These are phyloP conservation scores for Neocucurbitaria cava DNA, from an alignment of 2,329 filamentous ascomycete species.

Conservation along the genomic window DNA sequence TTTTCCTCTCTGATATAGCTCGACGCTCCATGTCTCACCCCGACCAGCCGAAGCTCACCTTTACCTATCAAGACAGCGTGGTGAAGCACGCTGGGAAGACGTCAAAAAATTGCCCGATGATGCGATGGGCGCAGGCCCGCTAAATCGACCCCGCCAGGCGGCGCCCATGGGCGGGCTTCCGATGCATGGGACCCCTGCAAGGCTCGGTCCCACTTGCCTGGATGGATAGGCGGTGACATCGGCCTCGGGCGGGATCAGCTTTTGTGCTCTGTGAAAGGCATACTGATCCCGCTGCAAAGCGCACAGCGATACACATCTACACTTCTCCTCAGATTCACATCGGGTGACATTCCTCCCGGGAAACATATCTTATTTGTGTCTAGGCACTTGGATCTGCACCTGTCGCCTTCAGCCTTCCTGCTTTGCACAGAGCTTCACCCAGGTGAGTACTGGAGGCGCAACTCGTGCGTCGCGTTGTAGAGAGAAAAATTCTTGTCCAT, in stretches of 20 bases:
- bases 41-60: neutral
- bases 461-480: neutral
- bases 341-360: neutral
- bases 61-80: neutral
- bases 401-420: neutral
- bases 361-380: neutral
- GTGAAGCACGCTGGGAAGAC: neutral
- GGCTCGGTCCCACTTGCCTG: constrained; percentile 16
- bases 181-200: constrained; percentile 15
- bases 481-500: neutral
- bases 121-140: constrained; percentile 10
- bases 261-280: constrained; percentile 22
- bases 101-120: constrained; percentile 20
- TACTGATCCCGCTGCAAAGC: constrained; percentile 17
- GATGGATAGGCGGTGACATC: constrained; percentile 21
- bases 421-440: neutral
- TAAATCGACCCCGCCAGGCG: constrained; percentile 19
- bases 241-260: constrained; percentile 14
- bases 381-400: neutral
- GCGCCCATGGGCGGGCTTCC: constrained; percentile 4
- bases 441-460: neutral
- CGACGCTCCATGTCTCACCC: too few relatives aligned
- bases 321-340: neutral
- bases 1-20: neutral
- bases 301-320: neutral